Percentiles rank a stretch among this genome's conserved stretches.
phyloP scores from a whole-genome alignment of 73 alveolate species.

The Effrenium voratum region DNA sequence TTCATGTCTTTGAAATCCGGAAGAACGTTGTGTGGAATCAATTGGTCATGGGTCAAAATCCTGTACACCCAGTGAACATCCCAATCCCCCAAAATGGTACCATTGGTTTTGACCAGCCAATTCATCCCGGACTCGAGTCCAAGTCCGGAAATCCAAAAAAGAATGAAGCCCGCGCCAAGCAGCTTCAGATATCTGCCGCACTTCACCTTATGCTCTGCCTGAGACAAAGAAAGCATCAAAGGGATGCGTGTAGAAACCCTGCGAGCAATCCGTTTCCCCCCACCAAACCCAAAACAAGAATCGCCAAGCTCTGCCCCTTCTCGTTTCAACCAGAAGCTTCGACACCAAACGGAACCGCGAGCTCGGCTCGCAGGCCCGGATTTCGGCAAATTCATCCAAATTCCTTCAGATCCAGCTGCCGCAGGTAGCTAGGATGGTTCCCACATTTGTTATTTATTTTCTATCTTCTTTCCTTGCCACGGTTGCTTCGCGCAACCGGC shows the following conservation, averaged over 20 bases:
- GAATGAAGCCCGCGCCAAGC: neutral
- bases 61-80: neutral
- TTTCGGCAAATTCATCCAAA: neutral
- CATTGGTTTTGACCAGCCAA: neutral
- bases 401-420: neutral
- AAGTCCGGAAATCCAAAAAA: neutral
- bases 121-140: neutral
- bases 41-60: neutral
- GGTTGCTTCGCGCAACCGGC: neutral
- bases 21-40: neutral
- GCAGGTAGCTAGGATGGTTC: neutral
- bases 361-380: neutral
- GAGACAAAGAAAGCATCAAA: neutral
- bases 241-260: neutral
- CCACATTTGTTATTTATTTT: neutral
- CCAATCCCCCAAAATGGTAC: neutral
- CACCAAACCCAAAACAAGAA: neutral
- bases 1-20: neutral
- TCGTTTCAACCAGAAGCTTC: neutral
- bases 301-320: neutral
- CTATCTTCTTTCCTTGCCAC: neutral
- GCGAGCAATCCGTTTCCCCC: neutral
- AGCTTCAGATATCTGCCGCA: conserved; percentile 61
- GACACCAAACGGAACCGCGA: neutral
- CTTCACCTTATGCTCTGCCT: conserved; percentile 76